Evolutionary conservation across 2,329 filamentous ascomycete species (phyloP).

Genomic region (Aaosphaeria arxii): DNA sequence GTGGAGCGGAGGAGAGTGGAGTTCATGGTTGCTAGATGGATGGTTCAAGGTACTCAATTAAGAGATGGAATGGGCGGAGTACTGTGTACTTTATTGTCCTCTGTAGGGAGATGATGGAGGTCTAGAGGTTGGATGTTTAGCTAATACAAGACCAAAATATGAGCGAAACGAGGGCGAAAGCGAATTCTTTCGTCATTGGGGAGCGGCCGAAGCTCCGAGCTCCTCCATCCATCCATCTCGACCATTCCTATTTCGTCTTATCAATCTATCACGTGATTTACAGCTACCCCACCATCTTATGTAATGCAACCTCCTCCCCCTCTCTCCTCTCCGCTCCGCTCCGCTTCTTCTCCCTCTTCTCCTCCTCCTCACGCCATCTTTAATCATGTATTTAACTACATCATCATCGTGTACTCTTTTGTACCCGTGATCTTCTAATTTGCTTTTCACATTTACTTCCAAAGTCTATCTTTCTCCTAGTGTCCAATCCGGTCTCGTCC

Average conservation of each 20-base stretch:
- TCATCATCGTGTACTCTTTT: too few species aligned
- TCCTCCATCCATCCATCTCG: background rate
- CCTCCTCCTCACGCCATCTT: too few species aligned
- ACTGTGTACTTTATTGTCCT: background rate
- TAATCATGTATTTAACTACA: too few species aligned
- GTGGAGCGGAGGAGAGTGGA: conserved; percentile 70
- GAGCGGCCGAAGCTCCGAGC: conserved; percentile 6
- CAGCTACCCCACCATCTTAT: background rate
- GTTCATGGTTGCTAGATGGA: conserved; percentile 59
- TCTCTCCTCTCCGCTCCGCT: background rate
- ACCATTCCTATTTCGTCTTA: background rate
- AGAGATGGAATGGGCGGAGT: conserved; percentile 3
- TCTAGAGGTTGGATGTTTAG: background rate
- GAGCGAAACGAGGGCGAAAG: background rate
- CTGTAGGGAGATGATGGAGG: background rate
- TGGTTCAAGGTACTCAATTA: conserved; percentile 17
- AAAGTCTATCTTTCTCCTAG: too few species aligned
- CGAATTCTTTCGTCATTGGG: conserved; percentile 5
- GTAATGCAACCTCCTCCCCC: background rate
- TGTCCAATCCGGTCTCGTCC: too few species aligned
- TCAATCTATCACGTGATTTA: background rate
- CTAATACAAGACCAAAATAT: background rate
- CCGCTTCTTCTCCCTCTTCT: too few species aligned
- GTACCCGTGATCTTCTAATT: too few species aligned
- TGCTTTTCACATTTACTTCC: too few species aligned